These are phyloP conservation scores for Thraustochytrium sp. DNA, from an alignment of 352 stramenopile genomes.

Conservation along the genomic window DNA sequence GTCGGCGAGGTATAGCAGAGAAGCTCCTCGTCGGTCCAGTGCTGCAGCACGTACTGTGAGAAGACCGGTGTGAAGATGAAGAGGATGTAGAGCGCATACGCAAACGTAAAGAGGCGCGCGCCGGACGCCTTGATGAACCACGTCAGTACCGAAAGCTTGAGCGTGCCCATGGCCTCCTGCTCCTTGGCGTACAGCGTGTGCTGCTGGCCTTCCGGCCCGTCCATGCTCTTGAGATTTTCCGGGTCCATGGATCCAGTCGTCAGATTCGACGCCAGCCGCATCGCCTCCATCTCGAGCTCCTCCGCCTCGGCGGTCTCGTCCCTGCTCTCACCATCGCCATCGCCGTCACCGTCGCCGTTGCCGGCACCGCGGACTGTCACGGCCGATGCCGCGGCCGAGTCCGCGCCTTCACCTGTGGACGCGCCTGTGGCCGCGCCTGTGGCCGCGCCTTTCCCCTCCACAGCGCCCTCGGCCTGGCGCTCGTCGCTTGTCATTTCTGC, in stretches of 20 bases:
- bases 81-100: neutral
- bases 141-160: constrained; percentile 20
- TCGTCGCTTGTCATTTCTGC: no score
- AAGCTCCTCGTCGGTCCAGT: neutral
- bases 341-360: neutral
- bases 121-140: neutral
- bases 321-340: neutral
- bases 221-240: neutral
- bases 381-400: neutral
- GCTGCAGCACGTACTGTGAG: constrained; percentile 17
- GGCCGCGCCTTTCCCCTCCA: no score
- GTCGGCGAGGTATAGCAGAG: neutral
- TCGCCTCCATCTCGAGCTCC: neutral
- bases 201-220: neutral
- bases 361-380: neutral
- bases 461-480: no score
- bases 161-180: constrained; percentile 25
- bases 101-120: neutral
- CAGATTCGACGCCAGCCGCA: neutral
- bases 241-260: neutral
- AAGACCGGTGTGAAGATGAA: constrained; percentile 19
- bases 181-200: constrained; percentile 25
- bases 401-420: neutral
- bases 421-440: neutral
- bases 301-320: neutral